These are phyloP conservation scores for Colletotrichum filicis DNA, from an alignment of 2,329 filamentous ascomycete species.

Conservation along the genomic window DNA sequence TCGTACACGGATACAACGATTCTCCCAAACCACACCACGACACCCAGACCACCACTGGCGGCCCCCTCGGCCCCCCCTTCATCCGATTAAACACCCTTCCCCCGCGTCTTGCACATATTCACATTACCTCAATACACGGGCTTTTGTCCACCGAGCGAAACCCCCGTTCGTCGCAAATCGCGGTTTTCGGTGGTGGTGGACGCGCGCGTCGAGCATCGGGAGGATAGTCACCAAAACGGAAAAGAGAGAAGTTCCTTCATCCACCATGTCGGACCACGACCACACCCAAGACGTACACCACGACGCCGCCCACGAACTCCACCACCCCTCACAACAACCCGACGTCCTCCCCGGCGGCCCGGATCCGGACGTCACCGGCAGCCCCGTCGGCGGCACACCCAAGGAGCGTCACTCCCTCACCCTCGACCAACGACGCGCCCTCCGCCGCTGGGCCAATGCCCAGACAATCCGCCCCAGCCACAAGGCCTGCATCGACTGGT, in stretches of 20 bases:
- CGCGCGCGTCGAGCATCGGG: slow-evolving; percentile 4
- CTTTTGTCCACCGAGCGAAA: not conserved
- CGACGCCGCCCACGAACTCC: slow-evolving; percentile 30
- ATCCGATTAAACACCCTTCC: slow-evolving; percentile 4
- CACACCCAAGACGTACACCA: slow-evolving; percentile 25
- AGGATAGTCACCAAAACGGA: not conserved
- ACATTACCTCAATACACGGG: slow-evolving; percentile 5
- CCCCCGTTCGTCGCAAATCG: slow-evolving; percentile 1
- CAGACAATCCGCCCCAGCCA: slow-evolving; percentile 68
- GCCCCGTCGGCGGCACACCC: slow-evolving; percentile 26
- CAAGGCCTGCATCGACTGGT: slow-evolving; percentile 73
- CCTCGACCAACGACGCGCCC: slow-evolving; percentile 69
- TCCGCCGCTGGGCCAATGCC: slow-evolving; percentile 68
- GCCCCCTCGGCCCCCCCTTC: not conserved
- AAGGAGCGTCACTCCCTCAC: slow-evolving; percentile 70
- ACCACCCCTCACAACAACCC: slow-evolving; percentile 22
- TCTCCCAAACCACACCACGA: slow-evolving; percentile 7
- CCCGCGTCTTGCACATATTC: slow-evolving; percentile 13
- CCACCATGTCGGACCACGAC: slow-evolving; percentile 35
- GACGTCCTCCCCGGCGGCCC: slow-evolving; percentile 25
- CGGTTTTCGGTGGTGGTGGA: not conserved
- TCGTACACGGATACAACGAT: slow-evolving; percentile 36
- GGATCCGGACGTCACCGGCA: slow-evolving; percentile 19
- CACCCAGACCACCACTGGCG: not conserved
- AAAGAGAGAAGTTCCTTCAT: not conserved